These are phyloP conservation scores for Aspergillus vadensis DNA, from an alignment of 2,329 filamentous ascomycete genomes.

Conservation along the genomic window DNA sequence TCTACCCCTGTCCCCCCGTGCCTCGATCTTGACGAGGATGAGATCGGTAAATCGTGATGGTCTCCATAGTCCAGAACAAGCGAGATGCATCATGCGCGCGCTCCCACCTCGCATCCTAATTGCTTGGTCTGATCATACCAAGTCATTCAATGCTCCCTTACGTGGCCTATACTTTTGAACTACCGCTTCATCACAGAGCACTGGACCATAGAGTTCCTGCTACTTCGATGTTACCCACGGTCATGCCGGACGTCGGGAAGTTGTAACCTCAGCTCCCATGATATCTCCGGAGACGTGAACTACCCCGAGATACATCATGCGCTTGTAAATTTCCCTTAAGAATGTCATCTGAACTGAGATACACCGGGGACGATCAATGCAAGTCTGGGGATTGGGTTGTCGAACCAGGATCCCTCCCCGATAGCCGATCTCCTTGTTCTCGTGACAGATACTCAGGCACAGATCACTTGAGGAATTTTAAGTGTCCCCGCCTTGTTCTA, in stretches of 20 bases:
- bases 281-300: background rate
- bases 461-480: conserved; percentile 4
- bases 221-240: conserved; percentile 12
- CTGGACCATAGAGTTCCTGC: background rate
- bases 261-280: conserved; percentile 20
- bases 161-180: background rate
- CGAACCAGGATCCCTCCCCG: background rate
- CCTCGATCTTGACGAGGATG: background rate
- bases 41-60: background rate
- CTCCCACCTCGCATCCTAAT: background rate
- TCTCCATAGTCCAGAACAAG: background rate
- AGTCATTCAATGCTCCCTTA: background rate
- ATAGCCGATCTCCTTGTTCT: conserved; percentile 9
- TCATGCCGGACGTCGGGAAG: conserved; percentile 3
- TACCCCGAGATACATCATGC: conserved; percentile 9
- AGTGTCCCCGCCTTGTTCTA: background rate
- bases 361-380: background rate
- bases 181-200: background rate
- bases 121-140: background rate
- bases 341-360: background rate
- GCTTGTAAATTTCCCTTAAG: background rate
- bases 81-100: background rate
- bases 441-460: conserved; percentile 14
- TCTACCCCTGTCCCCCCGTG: background rate
- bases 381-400: background rate